Conservation (phyloP, 1,284 basidiomycete genomes). For the Schizophyllum amplum region DNA sequence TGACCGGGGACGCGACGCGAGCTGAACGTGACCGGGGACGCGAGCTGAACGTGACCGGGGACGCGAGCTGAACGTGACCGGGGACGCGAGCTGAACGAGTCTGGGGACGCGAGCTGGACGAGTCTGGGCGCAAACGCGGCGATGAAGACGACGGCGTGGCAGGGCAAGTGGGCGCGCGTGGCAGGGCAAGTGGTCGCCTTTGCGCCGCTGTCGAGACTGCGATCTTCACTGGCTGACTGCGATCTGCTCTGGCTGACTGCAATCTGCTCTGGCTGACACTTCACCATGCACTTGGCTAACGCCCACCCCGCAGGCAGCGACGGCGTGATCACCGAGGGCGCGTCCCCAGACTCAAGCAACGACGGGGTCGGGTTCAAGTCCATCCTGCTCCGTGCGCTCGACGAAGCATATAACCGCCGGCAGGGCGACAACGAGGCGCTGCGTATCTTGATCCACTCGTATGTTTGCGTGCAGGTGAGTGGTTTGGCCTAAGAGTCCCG, state of each 20-base stretch:
- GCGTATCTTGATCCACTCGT: conserved; percentile 33
- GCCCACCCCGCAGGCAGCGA: conserved; percentile 14
- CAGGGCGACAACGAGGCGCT: conserved; percentile 24
- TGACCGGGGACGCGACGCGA: conserved; percentile 32
- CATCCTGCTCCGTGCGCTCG: conserved; percentile 37
- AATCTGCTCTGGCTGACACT: not conserved
- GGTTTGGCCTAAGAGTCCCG: too few species aligned
- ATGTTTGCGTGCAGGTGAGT: conserved; percentile 39
- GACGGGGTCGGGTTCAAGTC: conserved; percentile 43
- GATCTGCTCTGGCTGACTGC: too few species aligned
- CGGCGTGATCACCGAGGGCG: conserved; percentile 43
- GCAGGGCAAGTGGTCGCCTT: too few species aligned
- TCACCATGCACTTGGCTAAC: not conserved
- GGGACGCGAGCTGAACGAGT: too few species aligned
- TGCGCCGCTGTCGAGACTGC: too few species aligned
- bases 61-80: too few species aligned
- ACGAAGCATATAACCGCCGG: conserved; percentile 33
- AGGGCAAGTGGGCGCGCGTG: too few species aligned
- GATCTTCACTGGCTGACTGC: too few species aligned
- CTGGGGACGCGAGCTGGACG: too few species aligned
- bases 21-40: too few species aligned
- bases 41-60: too few species aligned
- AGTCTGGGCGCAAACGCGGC: conserved; percentile 26
- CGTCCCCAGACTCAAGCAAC: conserved; percentile 28
- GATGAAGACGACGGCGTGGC: conserved; percentile 34